Percentiles rank a stretch among this genome's conserved stretches.
These are phyloP conservation scores for Boletus edulis DNA, from an alignment of 768 basidiomycete genomes.

Conservation along the genomic window DNA sequence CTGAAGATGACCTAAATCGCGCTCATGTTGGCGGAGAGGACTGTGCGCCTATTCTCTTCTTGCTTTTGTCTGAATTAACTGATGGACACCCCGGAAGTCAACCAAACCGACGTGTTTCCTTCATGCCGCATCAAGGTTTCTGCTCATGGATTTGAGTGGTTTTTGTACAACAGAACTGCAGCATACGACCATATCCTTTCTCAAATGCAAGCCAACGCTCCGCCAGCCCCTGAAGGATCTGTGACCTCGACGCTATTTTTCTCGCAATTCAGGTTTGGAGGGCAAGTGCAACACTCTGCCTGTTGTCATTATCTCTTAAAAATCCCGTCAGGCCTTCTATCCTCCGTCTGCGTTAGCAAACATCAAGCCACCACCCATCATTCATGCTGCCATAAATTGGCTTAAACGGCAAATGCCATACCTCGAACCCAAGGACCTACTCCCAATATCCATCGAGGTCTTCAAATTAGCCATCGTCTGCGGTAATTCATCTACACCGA, in stretches of 20 bases:
- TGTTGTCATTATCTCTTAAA: not conserved
- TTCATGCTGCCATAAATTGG: slow-evolving; percentile 49
- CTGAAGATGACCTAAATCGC: slow-evolving; percentile 64
- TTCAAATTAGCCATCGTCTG: slow-evolving; percentile 77
- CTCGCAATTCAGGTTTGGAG: slow-evolving; percentile 38
- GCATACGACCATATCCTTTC: slow-evolving; percentile 86
- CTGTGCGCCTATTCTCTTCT: slow-evolving; percentile 38
- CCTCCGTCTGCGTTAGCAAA: slow-evolving; percentile 26
- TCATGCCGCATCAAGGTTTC: slow-evolving; percentile 82
- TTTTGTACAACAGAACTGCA: slow-evolving; percentile 86
- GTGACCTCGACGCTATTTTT: slow-evolving; percentile 38
- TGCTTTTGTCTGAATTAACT: not conserved
- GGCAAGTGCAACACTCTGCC: slow-evolving; percentile 27
- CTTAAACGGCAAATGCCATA: slow-evolving; percentile 61
- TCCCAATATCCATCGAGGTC: slow-evolving; percentile 82
- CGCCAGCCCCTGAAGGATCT: slow-evolving; percentile 14
- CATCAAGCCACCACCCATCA: slow-evolving; percentile 28
- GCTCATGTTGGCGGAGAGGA: slow-evolving; percentile 48
- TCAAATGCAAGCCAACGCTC: slow-evolving; percentile 52
- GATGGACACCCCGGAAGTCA: slow-evolving; percentile 28
- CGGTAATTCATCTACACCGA: slow-evolving; percentile 85
- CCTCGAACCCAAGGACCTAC: slow-evolving; percentile 76
- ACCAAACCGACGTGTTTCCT: slow-evolving; percentile 37
- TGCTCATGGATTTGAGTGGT: slow-evolving; percentile 88
- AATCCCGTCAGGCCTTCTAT: slow-evolving; percentile 17